These are phyloP conservation scores for Alternaria burnsii DNA, from an alignment of 2,329 filamentous ascomycete genomes.

Conservation along the genomic window DNA sequence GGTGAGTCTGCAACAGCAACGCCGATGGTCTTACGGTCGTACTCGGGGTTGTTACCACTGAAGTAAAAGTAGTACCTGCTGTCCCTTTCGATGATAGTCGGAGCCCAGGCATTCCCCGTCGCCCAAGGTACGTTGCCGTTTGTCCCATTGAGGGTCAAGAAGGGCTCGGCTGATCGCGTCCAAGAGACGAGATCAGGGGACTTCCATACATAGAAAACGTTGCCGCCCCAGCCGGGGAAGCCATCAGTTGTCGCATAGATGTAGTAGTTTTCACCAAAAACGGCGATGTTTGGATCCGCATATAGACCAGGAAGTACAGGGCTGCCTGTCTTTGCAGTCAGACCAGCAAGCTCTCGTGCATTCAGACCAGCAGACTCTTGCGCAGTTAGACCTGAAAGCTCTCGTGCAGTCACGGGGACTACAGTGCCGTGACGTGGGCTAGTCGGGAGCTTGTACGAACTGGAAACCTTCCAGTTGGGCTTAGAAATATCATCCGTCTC, in stretches of 20 bases:
- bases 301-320: slow-evolving; percentile 37
- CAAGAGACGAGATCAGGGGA: slow-evolving; percentile 37
- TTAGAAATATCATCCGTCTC: slow-evolving; percentile 61
- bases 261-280: slow-evolving; percentile 37
- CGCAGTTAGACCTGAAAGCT: slow-evolving; percentile 50
- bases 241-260: slow-evolving; percentile 42
- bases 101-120: slow-evolving; percentile 39
- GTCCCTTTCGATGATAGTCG: slow-evolving; percentile 34
- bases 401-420: slow-evolving; percentile 59
- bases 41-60: slow-evolving; percentile 35
- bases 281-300: slow-evolving; percentile 40
- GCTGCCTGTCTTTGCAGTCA: slow-evolving; percentile 28
- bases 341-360: slow-evolving; percentile 53
- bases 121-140: slow-evolving; percentile 42
- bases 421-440: slow-evolving; percentile 65
- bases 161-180: slow-evolving; percentile 31
- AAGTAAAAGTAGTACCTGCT: slow-evolving; percentile 44
- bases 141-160: slow-evolving; percentile 41
- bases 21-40: slow-evolving; percentile 41
- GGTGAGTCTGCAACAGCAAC: slow-evolving; percentile 35
- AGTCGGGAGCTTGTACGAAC: slow-evolving; percentile 57
- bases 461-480: slow-evolving; percentile 59
- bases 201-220: slow-evolving; percentile 40
- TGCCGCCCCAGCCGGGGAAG: slow-evolving; percentile 36
- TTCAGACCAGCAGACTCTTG: slow-evolving; percentile 47